Evolutionary conservation across 768 basidiomycete species (phyloP).

Genomic region (Lactarius trivialis): DNA sequence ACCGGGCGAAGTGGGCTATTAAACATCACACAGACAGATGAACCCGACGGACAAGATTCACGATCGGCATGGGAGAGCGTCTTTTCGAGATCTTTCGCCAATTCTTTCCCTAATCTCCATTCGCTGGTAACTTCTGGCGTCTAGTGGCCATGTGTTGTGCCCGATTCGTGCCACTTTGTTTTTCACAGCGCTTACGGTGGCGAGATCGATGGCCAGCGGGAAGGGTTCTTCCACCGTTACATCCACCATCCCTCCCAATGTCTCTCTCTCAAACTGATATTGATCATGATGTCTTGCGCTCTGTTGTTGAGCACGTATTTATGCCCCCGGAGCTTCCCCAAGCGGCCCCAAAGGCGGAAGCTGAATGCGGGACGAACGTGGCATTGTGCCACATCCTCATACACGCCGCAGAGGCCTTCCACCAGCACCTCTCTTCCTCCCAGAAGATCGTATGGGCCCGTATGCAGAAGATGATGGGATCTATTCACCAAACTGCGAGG

Average conservation of each 20-base stretch:
- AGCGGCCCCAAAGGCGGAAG: background rate
- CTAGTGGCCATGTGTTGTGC: background rate
- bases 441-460: background rate
- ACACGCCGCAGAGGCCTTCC: background rate
- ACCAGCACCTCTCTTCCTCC: background rate
- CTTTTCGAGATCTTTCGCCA: background rate
- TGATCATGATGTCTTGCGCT: background rate
- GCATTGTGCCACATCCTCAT: constrained; percentile 8
- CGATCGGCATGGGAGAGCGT: background rate
- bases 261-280: background rate
- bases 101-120: background rate
- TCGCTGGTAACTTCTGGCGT: background rate
- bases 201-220: background rate
- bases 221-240: background rate
- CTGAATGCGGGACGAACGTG: background rate
- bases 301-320: constrained; percentile 10
- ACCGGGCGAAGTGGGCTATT: no score
- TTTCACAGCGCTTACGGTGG: background rate
- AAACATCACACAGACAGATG: no score
- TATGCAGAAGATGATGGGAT: constrained; percentile 4
- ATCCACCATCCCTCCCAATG: background rate
- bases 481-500: background rate
- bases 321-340: constrained; percentile 18
- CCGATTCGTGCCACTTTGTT: background rate
- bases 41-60: background rate